Conservation (phyloP, 768 basidiomycete species). For the Clitopilus hobsonii region DNA sequence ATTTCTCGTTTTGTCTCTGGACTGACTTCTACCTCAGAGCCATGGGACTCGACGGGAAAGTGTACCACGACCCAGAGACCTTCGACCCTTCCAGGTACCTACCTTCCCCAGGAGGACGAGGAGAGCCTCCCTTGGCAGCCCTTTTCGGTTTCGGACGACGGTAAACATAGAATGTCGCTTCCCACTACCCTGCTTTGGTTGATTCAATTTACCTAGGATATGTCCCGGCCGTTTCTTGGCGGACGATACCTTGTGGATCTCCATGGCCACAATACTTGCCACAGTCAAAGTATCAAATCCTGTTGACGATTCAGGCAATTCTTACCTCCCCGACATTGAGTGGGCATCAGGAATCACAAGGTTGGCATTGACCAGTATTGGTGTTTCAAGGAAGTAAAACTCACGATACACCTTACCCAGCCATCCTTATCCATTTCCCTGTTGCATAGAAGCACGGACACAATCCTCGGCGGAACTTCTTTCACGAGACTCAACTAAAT, state of each 20-base stretch:
- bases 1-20: not conserved
- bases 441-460: not conserved
- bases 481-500: too few relatives aligned
- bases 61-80: conserved; percentile 32
- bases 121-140: conserved; percentile 7
- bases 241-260: conserved; percentile 2
- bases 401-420: not conserved
- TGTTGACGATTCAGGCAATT: not conserved
- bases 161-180: too few relatives aligned
- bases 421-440: not conserved
- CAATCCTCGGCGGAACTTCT: not conserved
- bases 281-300: conserved; percentile 1
- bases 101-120: conserved; percentile 10
- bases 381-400: not conserved
- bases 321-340: not conserved
- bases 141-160: not conserved
- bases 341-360: not conserved
- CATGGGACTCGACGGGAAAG: conserved; percentile 29
- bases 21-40: conserved; percentile 21
- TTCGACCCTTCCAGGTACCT: conserved; percentile 40
- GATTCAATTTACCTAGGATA: not conserved
- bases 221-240: not conserved
- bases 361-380: not conserved
- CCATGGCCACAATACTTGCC: conserved; percentile 4
- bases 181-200: not conserved